Evolutionary conservation across 306 rosid species (phyloP), one percentile per base, ranked within the genome.

Genomic region (Fragaria vesca): DNA sequence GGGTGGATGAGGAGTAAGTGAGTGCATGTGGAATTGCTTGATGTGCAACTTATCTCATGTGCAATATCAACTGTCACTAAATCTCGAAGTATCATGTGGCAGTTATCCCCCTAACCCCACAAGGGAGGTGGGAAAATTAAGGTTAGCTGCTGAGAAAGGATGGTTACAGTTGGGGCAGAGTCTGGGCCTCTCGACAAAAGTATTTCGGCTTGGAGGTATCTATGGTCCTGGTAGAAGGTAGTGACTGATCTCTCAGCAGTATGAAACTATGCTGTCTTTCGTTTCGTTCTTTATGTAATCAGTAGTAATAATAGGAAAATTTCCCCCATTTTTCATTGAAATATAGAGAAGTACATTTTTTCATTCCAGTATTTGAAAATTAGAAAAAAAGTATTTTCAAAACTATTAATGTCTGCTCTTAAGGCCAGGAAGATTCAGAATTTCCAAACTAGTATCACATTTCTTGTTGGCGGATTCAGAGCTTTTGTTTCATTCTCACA

Each of bases 181-280:
- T 72, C 83, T 92, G 13, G 88, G 89, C 55, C 5, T 90, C 73
- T 84, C 92, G 2, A 78, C 92, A 1, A 74, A 81, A 79, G 61
- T 89, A 43, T 85, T 91, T 83, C 92, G 98, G 82, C 89, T 95
- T 24, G 98, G 96, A 87, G 98, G 97, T 72, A 89, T 95, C 90
- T 95, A 95, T 81, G 97, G 98, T 82, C 97, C 93, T 38, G 89
- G 96, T 73, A 92, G 98, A 92, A 95, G 98, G 97, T 95, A 73
- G 76, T 81, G 77, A 76, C 57, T n/a, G 74, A 21, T 40, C 10
- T 52, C 36, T 46, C 15, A 30, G 17, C 13, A 30, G 55, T 55
- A 26, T 28, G 60, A 62, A 45, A 32, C 54, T 61, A 36, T 74
- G 45, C 28, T 52, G 17, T 66, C 34, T 50, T 57, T 72, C 43